Evolutionary conservation across 208 protist species (phyloP).

Genomic region (Acanthamoeba quina): DNA sequence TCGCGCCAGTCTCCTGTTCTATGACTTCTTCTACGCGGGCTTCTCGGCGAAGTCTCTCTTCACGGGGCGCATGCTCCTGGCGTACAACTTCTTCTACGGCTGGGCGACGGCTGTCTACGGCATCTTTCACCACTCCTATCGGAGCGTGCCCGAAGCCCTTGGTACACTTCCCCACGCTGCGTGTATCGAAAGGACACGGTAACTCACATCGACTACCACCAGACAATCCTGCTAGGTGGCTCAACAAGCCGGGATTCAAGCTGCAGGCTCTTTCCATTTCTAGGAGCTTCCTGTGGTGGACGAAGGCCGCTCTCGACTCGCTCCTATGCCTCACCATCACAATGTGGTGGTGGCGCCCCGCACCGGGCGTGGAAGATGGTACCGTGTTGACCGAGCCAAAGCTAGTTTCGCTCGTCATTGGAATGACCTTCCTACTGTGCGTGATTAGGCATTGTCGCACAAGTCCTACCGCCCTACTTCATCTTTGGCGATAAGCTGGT

Average conservation of each 20-base stretch:
- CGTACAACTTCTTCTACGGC: conserved; percentile 76
- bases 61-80: conserved; percentile 66
- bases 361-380: background rate
- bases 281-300: conserved; percentile 47
- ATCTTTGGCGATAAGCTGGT: conserved; percentile 65
- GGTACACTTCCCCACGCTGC: background rate
- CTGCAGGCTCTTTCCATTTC: conserved; percentile 54
- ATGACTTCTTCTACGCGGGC: conserved; percentile 56
- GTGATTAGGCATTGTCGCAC: background rate
- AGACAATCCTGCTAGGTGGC: conserved; percentile 46
- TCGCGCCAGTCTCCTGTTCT: conserved; percentile 50
- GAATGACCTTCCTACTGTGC: background rate
- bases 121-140: conserved; percentile 71
- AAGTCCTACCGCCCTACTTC: conserved; percentile 26
- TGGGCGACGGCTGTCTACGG: conserved; percentile 73
- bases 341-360: conserved; percentile 57
- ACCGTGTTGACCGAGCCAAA: background rate
- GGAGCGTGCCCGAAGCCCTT: conserved; percentile 22
- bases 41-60: conserved; percentile 62
- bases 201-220: background rate
- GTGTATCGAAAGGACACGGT: background rate
- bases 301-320: conserved; percentile 13
- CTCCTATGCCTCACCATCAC: conserved; percentile 68
- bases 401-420: background rate
- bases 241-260: conserved; percentile 71